Percentiles rank a stretch among this genome's conserved stretches.
phyloP scores from a whole-genome alignment of 2,329 filamentous ascomycete species.

The Dissoconium aciculare region DNA sequence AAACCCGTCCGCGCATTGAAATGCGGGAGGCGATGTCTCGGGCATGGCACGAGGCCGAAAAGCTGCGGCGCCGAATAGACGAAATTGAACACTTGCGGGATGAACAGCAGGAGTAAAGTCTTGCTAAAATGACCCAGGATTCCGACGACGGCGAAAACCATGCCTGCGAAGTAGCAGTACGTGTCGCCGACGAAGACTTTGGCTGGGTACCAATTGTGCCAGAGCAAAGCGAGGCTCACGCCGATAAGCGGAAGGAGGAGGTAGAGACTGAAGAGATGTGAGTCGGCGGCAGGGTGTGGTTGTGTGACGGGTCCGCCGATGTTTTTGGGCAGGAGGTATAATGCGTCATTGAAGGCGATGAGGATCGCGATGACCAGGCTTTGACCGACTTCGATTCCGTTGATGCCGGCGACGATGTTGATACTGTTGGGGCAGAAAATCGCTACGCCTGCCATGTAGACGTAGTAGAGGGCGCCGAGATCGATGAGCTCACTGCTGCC shows the following conservation, averaged over 20 bases:
- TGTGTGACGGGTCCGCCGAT: no score
- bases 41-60: conserved; percentile 79
- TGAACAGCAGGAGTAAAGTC: conserved; percentile 75
- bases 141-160: conserved; percentile 95
- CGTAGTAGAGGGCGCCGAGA: conserved; percentile 64
- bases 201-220: conserved; percentile 92
- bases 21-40: conserved; percentile 74
- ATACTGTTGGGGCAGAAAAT: conserved; percentile 99
- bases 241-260: conserved; percentile 87
- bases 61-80: conserved; percentile 84
- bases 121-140: conserved; percentile 98
- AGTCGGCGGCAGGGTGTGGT: conserved; percentile 86
- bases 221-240: conserved; percentile 71
- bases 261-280: conserved; percentile 90
- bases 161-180: conserved; percentile 98
- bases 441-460: conserved; percentile 89
- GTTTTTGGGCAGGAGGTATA: conserved; percentile 59
- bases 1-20: conserved; percentile 78
- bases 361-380: conserved; percentile 78
- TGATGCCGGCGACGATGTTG: conserved; percentile 99
- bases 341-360: conserved; percentile 68
- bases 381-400: conserved; percentile 92
- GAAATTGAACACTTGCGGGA: conserved; percentile 95
- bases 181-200: conserved; percentile 95
- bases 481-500: conserved; percentile 77